Percentiles rank a stretch among this genome's conserved stretches.
Evolutionary conservation across 2,329 filamentous ascomycete genomes (phyloP).

Genomic region (Clonostachys byssicola): DNA sequence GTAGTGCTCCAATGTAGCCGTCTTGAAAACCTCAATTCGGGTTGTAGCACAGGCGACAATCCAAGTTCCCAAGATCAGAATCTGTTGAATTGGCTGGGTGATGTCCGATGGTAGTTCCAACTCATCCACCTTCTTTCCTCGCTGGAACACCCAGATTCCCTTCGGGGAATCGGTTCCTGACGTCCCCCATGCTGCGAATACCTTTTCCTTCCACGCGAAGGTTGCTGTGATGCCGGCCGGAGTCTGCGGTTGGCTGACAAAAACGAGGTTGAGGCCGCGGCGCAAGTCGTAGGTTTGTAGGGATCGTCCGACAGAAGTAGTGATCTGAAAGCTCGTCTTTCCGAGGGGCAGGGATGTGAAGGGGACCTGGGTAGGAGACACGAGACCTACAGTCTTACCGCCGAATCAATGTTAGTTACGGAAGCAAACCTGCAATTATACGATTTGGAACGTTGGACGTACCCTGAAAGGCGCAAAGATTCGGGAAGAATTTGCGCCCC

Average conservation of each 20-base stretch:
- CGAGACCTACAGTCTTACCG: conserved; percentile 79
- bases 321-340: conserved; percentile 95
- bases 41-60: conserved; percentile 75
- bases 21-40: conserved; percentile 86
- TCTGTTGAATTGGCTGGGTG: conserved; percentile 67
- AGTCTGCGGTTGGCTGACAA: conserved; percentile 88
- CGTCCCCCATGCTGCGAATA: conserved; percentile 88
- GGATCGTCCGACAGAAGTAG: conserved; percentile 84
- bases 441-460: conserved; percentile 25
- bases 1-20: conserved; percentile 79
- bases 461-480: conserved; percentile 94
- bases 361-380: conserved; percentile 85
- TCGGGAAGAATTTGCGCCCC: conserved; percentile 51
- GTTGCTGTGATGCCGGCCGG: conserved; percentile 83
- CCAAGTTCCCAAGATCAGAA: conserved; percentile 88
- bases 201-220: conserved; percentile 77
- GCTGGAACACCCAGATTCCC: conserved; percentile 88
- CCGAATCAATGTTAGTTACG: neutral
- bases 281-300: conserved; percentile 95
- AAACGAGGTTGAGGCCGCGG: conserved; percentile 85
- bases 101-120: conserved; percentile 64
- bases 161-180: conserved; percentile 42
- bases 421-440: neutral
- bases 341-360: conserved; percentile 87
- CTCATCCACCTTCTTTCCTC: conserved; percentile 79